Conservation (phyloP, 2,329 filamentous ascomycete species). For the Ceratocystis alfenasii region DNA sequence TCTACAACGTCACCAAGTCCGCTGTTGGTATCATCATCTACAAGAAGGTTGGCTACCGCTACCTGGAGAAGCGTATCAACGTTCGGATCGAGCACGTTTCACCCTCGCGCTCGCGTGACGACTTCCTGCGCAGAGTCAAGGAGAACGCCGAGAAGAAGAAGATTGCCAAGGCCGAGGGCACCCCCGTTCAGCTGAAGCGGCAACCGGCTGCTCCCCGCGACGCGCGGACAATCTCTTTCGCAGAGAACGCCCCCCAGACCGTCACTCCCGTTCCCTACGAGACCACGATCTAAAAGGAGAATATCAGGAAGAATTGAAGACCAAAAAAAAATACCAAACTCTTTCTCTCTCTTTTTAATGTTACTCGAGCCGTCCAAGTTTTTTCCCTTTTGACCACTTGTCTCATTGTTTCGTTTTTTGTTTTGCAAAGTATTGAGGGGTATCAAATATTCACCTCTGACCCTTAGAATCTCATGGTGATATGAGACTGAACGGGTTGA, state of each 20-base stretch:
- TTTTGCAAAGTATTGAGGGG: background rate
- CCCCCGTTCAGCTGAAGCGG: constrained; percentile 85
- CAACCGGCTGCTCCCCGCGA: constrained; percentile 69
- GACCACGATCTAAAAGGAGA: constrained; percentile 74
- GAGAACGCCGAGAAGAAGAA: constrained; percentile 84
- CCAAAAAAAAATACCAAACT: constrained; percentile 22
- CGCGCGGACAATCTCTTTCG: constrained; percentile 64
- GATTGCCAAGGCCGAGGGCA: constrained; percentile 82
- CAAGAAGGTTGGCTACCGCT: constrained; percentile 99
- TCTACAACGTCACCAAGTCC: constrained; percentile 99
- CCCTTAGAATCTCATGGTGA: too few relatives aligned
- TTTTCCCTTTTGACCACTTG: constrained; percentile 7
- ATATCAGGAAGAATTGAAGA: constrained; percentile 22
- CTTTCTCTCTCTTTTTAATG: constrained; percentile 22
- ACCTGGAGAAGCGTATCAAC: constrained; percentile 99
- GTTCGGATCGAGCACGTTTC: constrained; percentile 94
- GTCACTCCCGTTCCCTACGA: constrained; percentile 89
- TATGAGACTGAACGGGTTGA: background rate
- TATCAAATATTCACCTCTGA: background rate
- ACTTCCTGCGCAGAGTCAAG: constrained; percentile 95
- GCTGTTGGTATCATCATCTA: constrained; percentile 98
- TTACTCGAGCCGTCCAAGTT: constrained; percentile 13
- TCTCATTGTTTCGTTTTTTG: background rate
- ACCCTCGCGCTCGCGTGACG: constrained; percentile 89
- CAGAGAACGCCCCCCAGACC: constrained; percentile 81